A percentile compares a stretch with the other conserved stretches of the same genome.
Conservation (phyloP, 768 basidiomycete genomes). For the Tylopilus cervinicoccineus region DNA sequence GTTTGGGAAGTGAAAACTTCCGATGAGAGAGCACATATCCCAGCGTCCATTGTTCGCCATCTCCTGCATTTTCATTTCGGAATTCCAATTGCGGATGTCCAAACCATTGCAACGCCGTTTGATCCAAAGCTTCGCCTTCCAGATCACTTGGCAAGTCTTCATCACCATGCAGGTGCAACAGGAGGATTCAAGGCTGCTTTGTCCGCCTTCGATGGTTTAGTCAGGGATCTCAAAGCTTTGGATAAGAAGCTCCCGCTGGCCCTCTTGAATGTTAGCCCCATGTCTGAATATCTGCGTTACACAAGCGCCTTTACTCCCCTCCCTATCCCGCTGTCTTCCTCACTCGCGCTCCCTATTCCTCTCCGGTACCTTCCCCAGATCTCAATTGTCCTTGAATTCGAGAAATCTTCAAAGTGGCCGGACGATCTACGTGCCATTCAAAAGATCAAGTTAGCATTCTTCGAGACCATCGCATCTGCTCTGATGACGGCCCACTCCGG, state of each 20-base stretch:
- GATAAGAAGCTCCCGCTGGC: conserved; percentile 72
- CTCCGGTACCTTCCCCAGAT: conserved; percentile 68
- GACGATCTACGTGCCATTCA: conserved; percentile 91
- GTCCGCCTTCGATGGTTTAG: conserved; percentile 74
- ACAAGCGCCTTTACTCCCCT: conserved; percentile 80
- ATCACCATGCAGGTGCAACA: conserved; percentile 31
- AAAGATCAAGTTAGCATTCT: conserved; percentile 89
- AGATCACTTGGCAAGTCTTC: conserved; percentile 42
- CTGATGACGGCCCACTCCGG: conserved; percentile 53
- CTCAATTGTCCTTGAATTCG: conserved; percentile 81
- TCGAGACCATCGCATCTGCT: conserved; percentile 70
- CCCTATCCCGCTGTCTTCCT: conserved; percentile 54
- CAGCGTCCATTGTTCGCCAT: conserved; percentile 67
- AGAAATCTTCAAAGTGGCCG: conserved; percentile 91
- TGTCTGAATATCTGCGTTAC: conserved; percentile 74
- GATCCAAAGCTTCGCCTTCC: conserved; percentile 60
- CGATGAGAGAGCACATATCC: conserved; percentile 79
- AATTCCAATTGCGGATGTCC: conserved; percentile 48
- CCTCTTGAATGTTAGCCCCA: conserved; percentile 70
- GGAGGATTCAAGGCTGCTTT: conserved; percentile 73
- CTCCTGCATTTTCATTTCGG: conserved; percentile 75
- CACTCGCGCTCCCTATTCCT: conserved; percentile 48
- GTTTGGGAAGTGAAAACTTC: conserved; percentile 87
- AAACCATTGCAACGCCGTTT: conserved; percentile 55
- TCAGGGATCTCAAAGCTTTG: conserved; percentile 69